Evolutionary conservation across 176 grass and related monocot species (phyloP).

Genomic region (Rhynchospora breviuscula): DNA sequence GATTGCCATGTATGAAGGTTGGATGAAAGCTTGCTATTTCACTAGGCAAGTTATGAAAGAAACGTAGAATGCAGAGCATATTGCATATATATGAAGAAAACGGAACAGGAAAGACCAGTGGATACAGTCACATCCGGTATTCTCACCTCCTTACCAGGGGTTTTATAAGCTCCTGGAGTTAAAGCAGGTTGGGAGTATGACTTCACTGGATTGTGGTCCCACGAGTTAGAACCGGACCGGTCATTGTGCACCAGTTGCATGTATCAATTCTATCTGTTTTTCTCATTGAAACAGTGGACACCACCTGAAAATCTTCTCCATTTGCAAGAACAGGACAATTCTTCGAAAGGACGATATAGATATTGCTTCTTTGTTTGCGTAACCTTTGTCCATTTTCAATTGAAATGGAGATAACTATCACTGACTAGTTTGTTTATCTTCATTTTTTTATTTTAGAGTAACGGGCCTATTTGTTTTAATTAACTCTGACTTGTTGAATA

Average conservation of each 20-base stretch:
- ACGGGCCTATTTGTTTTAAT: background rate
- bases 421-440: background rate
- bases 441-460: no score
- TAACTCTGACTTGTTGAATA: background rate
- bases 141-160: background rate
- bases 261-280: background rate
- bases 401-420: background rate
- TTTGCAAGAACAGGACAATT: background rate
- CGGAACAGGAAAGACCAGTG: background rate
- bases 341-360: no score
- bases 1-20: slow-evolving; percentile 34
- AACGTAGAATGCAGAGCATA: background rate
- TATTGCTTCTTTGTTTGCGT: background rate
- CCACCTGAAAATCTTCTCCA: background rate
- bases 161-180: background rate
- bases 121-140: background rate
- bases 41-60: slow-evolving; percentile 1
- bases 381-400: background rate
- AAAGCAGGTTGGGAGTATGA: background rate
- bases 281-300: background rate
- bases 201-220: background rate
- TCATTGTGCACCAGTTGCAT: background rate
- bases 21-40: background rate
- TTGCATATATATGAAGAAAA: background rate
- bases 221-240: background rate